Base-by-base conservation (phyloP, 2,329 filamentous ascomycete species). In the Colletotrichum salicis region DNA sequence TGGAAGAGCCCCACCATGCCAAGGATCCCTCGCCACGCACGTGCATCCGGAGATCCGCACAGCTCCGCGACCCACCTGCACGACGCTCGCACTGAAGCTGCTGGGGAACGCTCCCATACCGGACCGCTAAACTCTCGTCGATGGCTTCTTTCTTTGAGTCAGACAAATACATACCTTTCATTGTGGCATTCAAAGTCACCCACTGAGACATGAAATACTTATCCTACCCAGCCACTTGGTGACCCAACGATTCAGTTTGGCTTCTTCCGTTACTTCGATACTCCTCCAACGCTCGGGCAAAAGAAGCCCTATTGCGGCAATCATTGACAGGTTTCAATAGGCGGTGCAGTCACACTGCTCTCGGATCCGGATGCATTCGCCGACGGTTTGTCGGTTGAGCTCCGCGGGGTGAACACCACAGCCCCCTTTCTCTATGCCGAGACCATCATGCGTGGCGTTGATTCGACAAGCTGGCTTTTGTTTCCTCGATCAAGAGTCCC, bases 391-490 rank as follows among this genome's bases (percentile, higher is more conserved):
- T 52, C 27, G 37, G 55, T 58, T 52, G 41, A 12, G 15, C 27
- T 27, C 10, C 33, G 24, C 27, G 31, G 27, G 22, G 19, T 48
- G 41, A 54, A 24, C 11, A 24, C 27, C 35, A 41, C 29, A 27
- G 15, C 57, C 22, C 29, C 37, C 8, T 54, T n/a, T 13, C 45
- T 6, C 31, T 63, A 37, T 41, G 12, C 52, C 33, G 12, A 64
- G 52, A 27, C 54, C 31, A 55, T 60, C 41, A 55, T 59, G 13
- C 37, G 54, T 45, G 37, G 24, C 45, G 59, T 54, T 55, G 65
- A 64, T 68, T 59, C 54, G 64, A 27, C n/a, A 24, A 55, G 31
- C 35, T 48, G 19, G n/a, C 61, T 27, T 33, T 70, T 60, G 45
- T 69, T 59, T 62, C 55, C 22, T 69, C 27, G n/a, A 51, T 33